Evolutionary conservation across 164 flowering plant species (phyloP).

Genomic region (Chimonanthus salicifolius): DNA sequence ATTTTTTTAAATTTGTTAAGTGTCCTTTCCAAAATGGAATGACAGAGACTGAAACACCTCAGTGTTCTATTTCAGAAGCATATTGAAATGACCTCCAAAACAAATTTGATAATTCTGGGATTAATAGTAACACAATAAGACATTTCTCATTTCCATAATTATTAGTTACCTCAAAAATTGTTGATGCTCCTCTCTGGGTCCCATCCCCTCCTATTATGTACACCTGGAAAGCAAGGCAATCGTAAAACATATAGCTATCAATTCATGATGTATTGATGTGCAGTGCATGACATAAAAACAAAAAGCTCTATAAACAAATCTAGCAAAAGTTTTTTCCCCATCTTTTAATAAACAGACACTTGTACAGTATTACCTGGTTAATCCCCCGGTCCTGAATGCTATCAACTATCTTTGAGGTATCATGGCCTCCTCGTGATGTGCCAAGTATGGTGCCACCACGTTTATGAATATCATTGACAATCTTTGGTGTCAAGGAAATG

Average conservation of each 20-base stretch:
- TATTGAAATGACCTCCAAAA: too few species aligned
- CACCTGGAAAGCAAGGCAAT: slow-evolving; percentile 35
- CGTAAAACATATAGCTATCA: neutral
- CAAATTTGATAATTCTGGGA: too few species aligned
- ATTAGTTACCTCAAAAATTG: slow-evolving; percentile 55
- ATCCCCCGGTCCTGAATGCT: slow-evolving; percentile 87
- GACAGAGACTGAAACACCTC: too few species aligned
- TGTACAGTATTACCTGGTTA: slow-evolving; percentile 48
- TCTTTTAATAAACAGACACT: neutral
- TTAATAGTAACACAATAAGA: neutral
- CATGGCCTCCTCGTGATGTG: slow-evolving; percentile 85
- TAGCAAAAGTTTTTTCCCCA: neutral
- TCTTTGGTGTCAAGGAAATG: slow-evolving; percentile 57
- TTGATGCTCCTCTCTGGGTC: slow-evolving; percentile 79
- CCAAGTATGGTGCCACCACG: slow-evolving; percentile 85
- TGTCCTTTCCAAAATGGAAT: too few species aligned
- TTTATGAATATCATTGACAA: slow-evolving; percentile 77
- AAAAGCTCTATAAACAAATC: neutral
- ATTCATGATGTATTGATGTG: neutral
- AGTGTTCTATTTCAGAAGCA: too few species aligned
- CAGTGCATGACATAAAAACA: neutral
- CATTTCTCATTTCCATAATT: neutral
- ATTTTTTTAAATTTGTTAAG: too few species aligned
- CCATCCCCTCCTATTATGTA: slow-evolving; percentile 90
- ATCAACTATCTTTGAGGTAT: slow-evolving; percentile 72